Percentiles rank a stretch among this genome's conserved stretches.
Conservation (phyloP, 2,329 filamentous ascomycete species). For the Dothiorella sarmentorum region DNA sequence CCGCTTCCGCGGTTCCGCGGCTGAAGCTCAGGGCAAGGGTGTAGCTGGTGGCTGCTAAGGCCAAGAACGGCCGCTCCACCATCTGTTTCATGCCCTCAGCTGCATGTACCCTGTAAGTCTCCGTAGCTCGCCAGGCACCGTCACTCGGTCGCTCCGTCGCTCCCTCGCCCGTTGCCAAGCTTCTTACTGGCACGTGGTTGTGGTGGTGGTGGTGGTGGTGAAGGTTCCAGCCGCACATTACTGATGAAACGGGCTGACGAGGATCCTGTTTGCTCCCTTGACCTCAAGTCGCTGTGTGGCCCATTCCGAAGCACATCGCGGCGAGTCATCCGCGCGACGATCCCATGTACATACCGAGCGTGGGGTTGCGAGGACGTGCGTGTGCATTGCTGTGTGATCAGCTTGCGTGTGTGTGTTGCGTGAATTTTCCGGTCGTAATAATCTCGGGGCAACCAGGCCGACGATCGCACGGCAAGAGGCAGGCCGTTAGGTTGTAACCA, state of each 20-base stretch:
- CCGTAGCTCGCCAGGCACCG: background rate
- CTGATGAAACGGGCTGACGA: too few relatives aligned
- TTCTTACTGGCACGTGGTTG: background rate
- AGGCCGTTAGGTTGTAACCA: background rate
- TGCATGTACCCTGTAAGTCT: too few relatives aligned
- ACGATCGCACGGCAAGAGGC: background rate
- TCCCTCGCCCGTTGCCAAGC: conserved; percentile 8
- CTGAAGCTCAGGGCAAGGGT: conserved; percentile 2
- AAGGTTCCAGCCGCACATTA: background rate
- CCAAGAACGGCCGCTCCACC: conserved; percentile 4
- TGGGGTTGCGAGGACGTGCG: background rate
- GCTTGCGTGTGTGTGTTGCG: background rate
- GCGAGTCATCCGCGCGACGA: background rate
- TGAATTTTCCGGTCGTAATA: conserved; percentile 9
- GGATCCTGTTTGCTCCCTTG: too few relatives aligned
- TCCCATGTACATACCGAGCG: too few relatives aligned
- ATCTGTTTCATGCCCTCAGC: conserved; percentile 6
- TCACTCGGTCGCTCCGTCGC: too few relatives aligned
- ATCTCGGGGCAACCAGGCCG: background rate
- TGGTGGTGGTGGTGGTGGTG: background rate
- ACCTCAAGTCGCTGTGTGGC: too few relatives aligned
- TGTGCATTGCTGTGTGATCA: too few relatives aligned
- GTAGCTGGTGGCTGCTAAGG: background rate
- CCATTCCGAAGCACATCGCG: background rate
- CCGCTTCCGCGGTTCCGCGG: conserved; percentile 11